These are phyloP conservation scores for Aspergillus chevalieri DNA, from an alignment of 2,329 filamentous ascomycete genomes.

Conservation along the genomic window DNA sequence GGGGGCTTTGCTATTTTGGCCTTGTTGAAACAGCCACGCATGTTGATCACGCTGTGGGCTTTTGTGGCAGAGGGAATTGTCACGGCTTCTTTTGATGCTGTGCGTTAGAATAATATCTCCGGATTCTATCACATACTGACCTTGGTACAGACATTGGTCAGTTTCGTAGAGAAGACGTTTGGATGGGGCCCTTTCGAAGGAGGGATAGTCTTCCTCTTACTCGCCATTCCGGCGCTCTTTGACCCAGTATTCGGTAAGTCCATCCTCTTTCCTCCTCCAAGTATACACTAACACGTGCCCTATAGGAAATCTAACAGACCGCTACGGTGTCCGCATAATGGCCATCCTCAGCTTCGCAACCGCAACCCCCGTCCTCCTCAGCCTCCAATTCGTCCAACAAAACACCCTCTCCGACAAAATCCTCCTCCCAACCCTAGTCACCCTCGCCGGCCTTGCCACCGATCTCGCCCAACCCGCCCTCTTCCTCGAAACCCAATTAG, in stretches of 20 bases:
- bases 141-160: conserved; percentile 34
- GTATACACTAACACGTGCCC: conserved; percentile 4
- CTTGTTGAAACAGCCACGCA: conserved; percentile 2
- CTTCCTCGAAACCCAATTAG: conserved; percentile 62
- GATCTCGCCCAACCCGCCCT: conserved; percentile 56
- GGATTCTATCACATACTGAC: background rate
- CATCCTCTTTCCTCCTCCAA: background rate
- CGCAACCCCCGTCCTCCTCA: conserved; percentile 54
- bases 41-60: conserved; percentile 5
- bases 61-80: conserved; percentile 2
- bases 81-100: conserved; percentile 25
- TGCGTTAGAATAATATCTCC: background rate
- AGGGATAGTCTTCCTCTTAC: conserved; percentile 51
- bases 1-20: conserved; percentile 17
- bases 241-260: conserved; percentile 47
- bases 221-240: conserved; percentile 56
- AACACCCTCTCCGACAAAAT: conserved; percentile 57
- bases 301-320: conserved; percentile 45
- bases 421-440: conserved; percentile 57
- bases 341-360: conserved; percentile 50
- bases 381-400: conserved; percentile 56
- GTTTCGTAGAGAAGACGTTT: conserved; percentile 50
- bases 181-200: conserved; percentile 50
- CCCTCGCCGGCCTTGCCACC: conserved; percentile 52
- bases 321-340: conserved; percentile 57